Base-by-base conservation (phyloP, 2,329 filamentous ascomycete genomes). In the Thielaviopsis euricoi region DNA sequence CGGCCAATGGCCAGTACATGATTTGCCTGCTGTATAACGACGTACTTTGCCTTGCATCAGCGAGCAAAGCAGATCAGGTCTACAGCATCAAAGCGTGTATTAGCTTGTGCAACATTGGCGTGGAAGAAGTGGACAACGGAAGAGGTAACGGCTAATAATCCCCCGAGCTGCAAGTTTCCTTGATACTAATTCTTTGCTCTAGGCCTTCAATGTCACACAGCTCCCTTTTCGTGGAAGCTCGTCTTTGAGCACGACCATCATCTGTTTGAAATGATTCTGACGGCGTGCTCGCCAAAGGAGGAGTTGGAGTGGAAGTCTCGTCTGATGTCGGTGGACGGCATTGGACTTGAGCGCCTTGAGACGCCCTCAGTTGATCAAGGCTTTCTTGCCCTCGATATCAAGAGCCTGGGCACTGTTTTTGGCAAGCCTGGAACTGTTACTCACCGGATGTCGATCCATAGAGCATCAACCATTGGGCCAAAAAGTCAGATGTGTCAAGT, bases 181-280 rank as follows among this genome's bases (percentile, higher is more conserved):
- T 21, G 22, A 60, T 29, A 54, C 64, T 67, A 48, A 67, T 53
- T 56, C 9, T 58, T 21, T 12, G 22, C 52, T 10, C 52, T 61
- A 95, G 89, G 89, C 0, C 68, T 97, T 7, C 89, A 91, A 74
- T 96, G 89, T 65, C 85, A 93, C 62, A 87, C 86, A 2, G 87
- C 87, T 0, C 83, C 87, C 0, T 87, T 87, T 68, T 93, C 89
- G 1, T 97, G 90, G 91, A 98, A 97, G 67, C 66, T 96, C 12
- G 76, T 88, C 2, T 96, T 97, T 65, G 84, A 93, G 67, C 80
- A 81, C 62, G 77, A 85, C 58, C 80, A 86, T 63, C 82, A 86
- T 60, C 74, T 91, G 56, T 91, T 87, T 67, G 91, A 97, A 69
- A 71, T 95, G 17, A 82, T 96, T 48, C 76, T 95, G 71, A 94